These are phyloP conservation scores for Sugiyamaella xylanicola DNA, from an alignment of 1,139 yeast genomes.

Conservation along the genomic window DNA sequence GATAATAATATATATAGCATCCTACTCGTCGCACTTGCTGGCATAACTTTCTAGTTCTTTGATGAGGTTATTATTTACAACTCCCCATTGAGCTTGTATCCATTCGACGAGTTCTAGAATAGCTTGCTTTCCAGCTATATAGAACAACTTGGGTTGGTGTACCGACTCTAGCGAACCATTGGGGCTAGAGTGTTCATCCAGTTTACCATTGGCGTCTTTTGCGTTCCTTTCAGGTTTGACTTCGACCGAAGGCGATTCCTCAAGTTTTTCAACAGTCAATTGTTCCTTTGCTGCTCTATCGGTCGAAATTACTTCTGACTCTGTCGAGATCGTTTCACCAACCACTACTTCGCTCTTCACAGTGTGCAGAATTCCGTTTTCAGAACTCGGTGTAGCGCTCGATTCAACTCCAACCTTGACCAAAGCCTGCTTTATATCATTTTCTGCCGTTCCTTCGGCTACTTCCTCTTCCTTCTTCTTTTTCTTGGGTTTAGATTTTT, in stretches of 20 bases:
- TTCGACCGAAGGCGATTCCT: too few relatives aligned
- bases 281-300: too few relatives aligned
- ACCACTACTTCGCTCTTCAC: too few relatives aligned
- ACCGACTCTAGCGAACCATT: neutral
- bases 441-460: neutral
- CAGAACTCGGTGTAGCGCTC: too few relatives aligned
- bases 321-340: neutral
- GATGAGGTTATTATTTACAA: constrained; percentile 16
- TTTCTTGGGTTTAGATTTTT: constrained; percentile 9
- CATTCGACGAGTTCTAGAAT: constrained; percentile 33
- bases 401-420: neutral
- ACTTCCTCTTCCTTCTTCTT: constrained; percentile 12
- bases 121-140: constrained; percentile 33
- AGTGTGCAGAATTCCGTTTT: too few relatives aligned
- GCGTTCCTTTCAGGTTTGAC: too few relatives aligned
- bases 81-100: constrained; percentile 31
- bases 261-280: too few relatives aligned
- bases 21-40: constrained; percentile 17
- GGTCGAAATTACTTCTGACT: too few relatives aligned
- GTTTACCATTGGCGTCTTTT: neutral
- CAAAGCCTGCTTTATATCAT: too few relatives aligned
- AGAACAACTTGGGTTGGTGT: constrained; percentile 26
- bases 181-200: too few relatives aligned
- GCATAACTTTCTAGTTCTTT: constrained; percentile 26
- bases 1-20: neutral